Percentiles rank a stretch among this genome's conserved stretches.
phyloP scores from a whole-genome alignment of 164 flowering plant genomes.

The Echeveria elegans region DNA sequence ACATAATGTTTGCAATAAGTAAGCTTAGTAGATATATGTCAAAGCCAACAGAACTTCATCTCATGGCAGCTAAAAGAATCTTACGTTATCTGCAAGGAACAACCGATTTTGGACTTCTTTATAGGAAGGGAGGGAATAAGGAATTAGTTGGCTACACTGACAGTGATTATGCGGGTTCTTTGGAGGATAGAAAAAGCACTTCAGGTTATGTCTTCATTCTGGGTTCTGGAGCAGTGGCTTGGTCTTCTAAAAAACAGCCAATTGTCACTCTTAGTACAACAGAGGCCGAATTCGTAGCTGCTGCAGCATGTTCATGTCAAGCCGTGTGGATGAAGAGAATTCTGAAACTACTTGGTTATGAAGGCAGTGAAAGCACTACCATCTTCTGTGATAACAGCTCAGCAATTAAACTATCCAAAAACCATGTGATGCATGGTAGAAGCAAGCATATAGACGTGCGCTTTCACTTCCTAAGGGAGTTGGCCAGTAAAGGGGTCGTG shows the following conservation, averaged over 20 bases:
- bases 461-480: too few species aligned
- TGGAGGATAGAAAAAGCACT: neutral
- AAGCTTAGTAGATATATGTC: neutral
- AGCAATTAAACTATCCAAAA: neutral
- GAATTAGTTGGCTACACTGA: neutral
- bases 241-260: neutral
- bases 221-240: neutral
- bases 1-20: neutral
- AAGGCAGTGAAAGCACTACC: neutral
- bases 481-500: too few species aligned
- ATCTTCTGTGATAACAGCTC: neutral
- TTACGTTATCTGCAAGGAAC: neutral
- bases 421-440: neutral
- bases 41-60: neutral
- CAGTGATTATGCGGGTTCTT: neutral
- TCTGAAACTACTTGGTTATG: neutral
- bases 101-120: neutral
- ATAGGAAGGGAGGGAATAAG: neutral
- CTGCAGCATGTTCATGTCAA: neutral
- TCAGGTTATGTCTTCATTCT: constrained; percentile 1
- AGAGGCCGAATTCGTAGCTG: too few species aligned
- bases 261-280: neutral
- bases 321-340: neutral
- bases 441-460: neutral
- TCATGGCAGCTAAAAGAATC: neutral